phyloP scores from a whole-genome alignment of 352 stramenopile genomes.

The Aphanomyces cochlioides region DNA sequence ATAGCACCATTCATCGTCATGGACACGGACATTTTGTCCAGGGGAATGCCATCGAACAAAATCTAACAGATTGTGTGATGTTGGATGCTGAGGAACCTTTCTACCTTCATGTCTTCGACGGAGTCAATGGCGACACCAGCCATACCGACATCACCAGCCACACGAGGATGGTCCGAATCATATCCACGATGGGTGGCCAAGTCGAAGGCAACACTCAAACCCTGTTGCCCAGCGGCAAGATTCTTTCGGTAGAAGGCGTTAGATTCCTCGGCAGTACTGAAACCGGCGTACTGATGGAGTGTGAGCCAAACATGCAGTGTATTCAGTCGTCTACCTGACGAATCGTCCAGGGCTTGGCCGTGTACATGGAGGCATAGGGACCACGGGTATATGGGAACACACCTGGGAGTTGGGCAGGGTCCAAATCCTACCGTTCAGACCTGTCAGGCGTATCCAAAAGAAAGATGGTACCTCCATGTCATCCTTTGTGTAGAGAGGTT shows the following conservation, averaged over 20 bases:
- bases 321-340: conserved; percentile 55
- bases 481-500: conserved; percentile 91
- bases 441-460: neutral
- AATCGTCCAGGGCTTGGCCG: conserved; percentile 91
- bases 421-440: conserved; percentile 37
- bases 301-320: neutral
- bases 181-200: conserved; percentile 97
- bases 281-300: conserved; percentile 88
- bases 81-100: neutral
- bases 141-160: conserved; percentile 96
- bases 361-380: conserved; percentile 98
- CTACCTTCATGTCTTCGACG: conserved; percentile 93
- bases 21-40: conserved; percentile 94
- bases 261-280: conserved; percentile 95
- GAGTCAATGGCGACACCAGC: conserved; percentile 95
- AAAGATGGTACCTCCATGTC: conserved; percentile 53
- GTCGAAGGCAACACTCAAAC: conserved; percentile 96
- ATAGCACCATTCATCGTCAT: conserved; percentile 99
- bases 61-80: conserved; percentile 39
- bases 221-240: conserved; percentile 86
- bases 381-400: conserved; percentile 91
- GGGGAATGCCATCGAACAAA: conserved; percentile 95
- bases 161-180: conserved; percentile 93
- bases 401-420: conserved; percentile 67
- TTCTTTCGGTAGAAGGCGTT: conserved; percentile 97